A percentile compares a stretch with the other conserved stretches of the same genome.
These are phyloP conservation scores for Erythrobasidium yunnanense DNA, from an alignment of 768 basidiomycete genomes.

Conservation along the genomic window DNA sequence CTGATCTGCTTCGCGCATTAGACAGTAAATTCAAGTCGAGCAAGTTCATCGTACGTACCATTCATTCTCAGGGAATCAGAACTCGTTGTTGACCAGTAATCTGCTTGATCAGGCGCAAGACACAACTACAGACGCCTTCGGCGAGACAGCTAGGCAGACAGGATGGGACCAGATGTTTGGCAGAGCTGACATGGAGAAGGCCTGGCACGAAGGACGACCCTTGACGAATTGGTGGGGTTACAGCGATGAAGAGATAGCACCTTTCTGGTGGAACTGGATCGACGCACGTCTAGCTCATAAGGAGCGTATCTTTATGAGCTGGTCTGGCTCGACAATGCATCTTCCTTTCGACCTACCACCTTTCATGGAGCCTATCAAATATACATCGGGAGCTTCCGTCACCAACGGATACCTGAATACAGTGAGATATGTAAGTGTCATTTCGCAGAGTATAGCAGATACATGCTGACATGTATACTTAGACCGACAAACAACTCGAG, in stretches of 20 bases:
- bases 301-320: not conserved
- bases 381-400: not conserved
- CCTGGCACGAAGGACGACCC: not conserved
- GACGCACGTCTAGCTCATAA: not conserved
- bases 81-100: too few relatives aligned
- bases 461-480: not conserved
- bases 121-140: not conserved
- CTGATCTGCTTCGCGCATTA: not conserved
- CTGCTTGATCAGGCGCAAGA: not conserved
- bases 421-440: not conserved
- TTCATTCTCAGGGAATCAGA: too few relatives aligned
- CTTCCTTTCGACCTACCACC: not conserved
- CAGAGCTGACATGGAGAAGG: not conserved
- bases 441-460: not conserved
- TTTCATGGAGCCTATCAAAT: not conserved
- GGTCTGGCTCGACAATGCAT: conserved; percentile 9
- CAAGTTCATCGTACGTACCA: not conserved
- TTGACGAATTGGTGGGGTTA: conserved; percentile 8
- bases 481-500: conserved; percentile 9
- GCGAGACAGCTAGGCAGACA: not conserved
- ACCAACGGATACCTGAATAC: conserved; percentile 8
- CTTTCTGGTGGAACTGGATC: conserved; percentile 8
- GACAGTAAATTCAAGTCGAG: not conserved
- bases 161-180: not conserved
- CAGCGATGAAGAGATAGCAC: conserved; percentile 1